Evolutionary conservation across 2,329 filamentous ascomycete genomes (phyloP).

Genomic region (Fusarium sp.): DNA sequence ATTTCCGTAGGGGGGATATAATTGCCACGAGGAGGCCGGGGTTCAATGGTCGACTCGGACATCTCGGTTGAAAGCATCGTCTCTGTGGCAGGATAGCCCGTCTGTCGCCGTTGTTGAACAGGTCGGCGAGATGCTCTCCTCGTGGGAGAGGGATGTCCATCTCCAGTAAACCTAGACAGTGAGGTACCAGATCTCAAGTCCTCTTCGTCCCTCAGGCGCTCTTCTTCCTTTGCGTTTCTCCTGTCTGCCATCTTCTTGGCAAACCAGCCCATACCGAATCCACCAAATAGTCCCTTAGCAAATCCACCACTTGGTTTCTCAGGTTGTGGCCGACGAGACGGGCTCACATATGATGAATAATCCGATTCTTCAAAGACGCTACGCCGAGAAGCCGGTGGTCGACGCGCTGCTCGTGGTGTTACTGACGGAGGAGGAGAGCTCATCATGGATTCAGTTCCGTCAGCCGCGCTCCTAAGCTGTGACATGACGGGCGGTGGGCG

Average conservation of each 20-base stretch:
- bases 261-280: constrained; percentile 76
- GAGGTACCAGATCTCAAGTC: constrained; percentile 70
- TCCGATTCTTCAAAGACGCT: constrained; percentile 65
- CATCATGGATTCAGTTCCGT: constrained; percentile 53
- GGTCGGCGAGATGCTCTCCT: constrained; percentile 51
- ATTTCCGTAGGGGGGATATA: constrained; percentile 41
- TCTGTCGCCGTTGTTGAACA: constrained; percentile 45
- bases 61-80: constrained; percentile 48
- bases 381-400: constrained; percentile 56
- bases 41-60: constrained; percentile 52
- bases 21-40: constrained; percentile 45
- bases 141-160: constrained; percentile 68
- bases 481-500: constrained; percentile 52
- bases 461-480: constrained; percentile 60
- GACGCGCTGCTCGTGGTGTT: constrained; percentile 62
- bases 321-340: constrained; percentile 67
- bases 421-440: constrained; percentile 54
- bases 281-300: constrained; percentile 69
- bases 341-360: constrained; percentile 71
- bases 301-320: constrained; percentile 57
- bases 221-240: constrained; percentile 60
- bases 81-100: constrained; percentile 43
- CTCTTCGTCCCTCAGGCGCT: constrained; percentile 61
- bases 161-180: constrained; percentile 75
- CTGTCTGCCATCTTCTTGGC: constrained; percentile 73